phyloP scores from a whole-genome alignment of 192 early-diverging fungal species.

The Coemansia biformis region DNA sequence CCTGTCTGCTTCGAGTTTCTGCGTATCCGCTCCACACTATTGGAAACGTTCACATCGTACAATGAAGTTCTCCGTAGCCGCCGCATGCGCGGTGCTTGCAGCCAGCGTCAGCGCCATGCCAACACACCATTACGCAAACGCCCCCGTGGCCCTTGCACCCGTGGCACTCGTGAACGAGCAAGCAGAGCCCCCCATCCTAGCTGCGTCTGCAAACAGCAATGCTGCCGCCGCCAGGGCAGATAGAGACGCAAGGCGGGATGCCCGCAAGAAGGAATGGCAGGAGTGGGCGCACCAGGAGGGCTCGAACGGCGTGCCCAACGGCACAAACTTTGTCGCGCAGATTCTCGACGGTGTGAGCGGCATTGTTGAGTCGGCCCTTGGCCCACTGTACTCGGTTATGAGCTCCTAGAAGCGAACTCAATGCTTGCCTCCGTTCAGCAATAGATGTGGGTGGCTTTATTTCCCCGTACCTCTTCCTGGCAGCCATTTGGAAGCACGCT shows the following conservation, averaged over 20 bases:
- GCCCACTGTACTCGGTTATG: conserved; percentile 42
- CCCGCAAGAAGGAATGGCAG: conserved; percentile 42
- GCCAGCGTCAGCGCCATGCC: conserved; percentile 24
- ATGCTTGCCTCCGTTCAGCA: neutral
- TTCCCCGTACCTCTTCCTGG: neutral
- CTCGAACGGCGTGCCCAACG: conserved; percentile 36
- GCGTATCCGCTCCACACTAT: too few species aligned
- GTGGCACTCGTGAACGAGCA: conserved; percentile 15
- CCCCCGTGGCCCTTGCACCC: conserved; percentile 13
- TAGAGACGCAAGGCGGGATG: conserved; percentile 37
- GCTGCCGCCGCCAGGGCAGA: conserved; percentile 12
- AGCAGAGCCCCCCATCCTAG: neutral
- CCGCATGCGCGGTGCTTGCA: conserved; percentile 11
- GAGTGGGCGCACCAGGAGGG: conserved; percentile 39
- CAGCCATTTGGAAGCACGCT: too few species aligned
- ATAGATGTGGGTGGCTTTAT: too few species aligned
- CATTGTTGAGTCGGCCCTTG: conserved; percentile 47
- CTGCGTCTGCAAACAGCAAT: conserved; percentile 1
- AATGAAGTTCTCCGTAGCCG: conserved; percentile 25
- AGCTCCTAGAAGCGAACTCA: neutral
- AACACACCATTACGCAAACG: conserved; percentile 9
- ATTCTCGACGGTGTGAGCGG: conserved; percentile 45
- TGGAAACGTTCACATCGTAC: neutral
- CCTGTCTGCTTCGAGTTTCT: too few species aligned
- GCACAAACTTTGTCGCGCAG: conserved; percentile 36